These are phyloP conservation scores for Moesziomyces sp. DNA, from an alignment of 1,284 basidiomycete genomes.

Conservation along the genomic window DNA sequence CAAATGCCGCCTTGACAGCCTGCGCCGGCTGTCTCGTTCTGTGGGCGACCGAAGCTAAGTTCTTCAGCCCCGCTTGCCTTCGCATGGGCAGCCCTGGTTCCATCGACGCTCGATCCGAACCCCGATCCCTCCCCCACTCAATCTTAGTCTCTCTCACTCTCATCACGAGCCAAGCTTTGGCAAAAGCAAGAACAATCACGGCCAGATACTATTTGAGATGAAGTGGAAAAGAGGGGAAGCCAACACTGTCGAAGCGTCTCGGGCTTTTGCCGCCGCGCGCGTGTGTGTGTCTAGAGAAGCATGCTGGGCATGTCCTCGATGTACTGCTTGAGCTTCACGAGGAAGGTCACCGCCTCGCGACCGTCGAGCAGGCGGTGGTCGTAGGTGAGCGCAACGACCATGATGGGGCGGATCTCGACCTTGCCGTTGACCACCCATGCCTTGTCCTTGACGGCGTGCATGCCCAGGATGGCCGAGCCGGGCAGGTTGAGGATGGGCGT, in stretches of 20 bases:
- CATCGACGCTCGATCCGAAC: not conserved
- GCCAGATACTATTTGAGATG: conserved; percentile 6
- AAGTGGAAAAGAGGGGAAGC: not conserved
- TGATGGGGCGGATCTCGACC: conserved; percentile 89
- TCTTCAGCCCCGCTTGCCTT: too few relatives aligned
- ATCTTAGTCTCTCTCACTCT: not conserved
- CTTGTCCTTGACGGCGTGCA: conserved; percentile 96
- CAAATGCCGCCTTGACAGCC: too few relatives aligned
- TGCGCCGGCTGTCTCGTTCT: too few relatives aligned
- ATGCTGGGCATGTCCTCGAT: conserved; percentile 66
- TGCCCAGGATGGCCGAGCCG: conserved; percentile 91
- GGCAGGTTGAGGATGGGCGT: conserved; percentile 95
- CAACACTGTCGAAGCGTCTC: not conserved
- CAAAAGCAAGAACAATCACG: not conserved
- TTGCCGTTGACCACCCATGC: conserved; percentile 80
- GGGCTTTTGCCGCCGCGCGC: not conserved
- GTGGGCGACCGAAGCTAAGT: too few relatives aligned
- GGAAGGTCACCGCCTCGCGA: conserved; percentile 95
- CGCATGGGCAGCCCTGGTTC: too few relatives aligned
- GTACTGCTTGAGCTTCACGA: conserved; percentile 75
- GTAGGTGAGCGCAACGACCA: conserved; percentile 86
- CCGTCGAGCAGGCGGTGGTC: conserved; percentile 97
- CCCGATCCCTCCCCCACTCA: not conserved
- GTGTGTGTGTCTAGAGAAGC: conserved; percentile 45
- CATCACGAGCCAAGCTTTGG: not conserved